Evolutionary conservation across 257 asterid genomes (phyloP), one percentile per base, ranked within the genome.

Genomic region (Buddleja alternifolia): DNA sequence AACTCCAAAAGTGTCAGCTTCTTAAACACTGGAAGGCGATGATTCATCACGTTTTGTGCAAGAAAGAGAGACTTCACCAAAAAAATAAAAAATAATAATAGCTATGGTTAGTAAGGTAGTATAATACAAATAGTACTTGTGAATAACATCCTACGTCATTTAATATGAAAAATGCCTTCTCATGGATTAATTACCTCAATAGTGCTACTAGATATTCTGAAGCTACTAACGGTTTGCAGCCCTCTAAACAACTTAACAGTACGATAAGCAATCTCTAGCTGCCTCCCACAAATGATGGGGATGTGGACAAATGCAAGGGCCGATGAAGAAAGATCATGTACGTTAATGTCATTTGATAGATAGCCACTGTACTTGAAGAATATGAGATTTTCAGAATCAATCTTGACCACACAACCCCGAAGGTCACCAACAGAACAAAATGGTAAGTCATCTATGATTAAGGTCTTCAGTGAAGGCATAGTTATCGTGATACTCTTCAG

Each of bases 371-470:
- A 85, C 66, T 77, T 70, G 3, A 82, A 72, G 36, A 53, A 71
- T 53, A 54, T 14, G 45, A 85, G 82, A 68, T 55, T 73, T 72
- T 66, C 59, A 24, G 88, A 82, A 60, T 67, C 81, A 73, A 85
- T 82, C 70, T 69, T 76, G 54, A 82, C 76, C 67, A 73, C 71
- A 59, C 90, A 85, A 47, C 84, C 90, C 29, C 37, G 70, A 46
- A 72, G 65, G 77, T 73, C 71, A 73, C 64, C 79, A 19, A 41
- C 55, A 29, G 79, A 73, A 73, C 80, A 73, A 61, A 60, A 63
- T 9, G 90, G 90, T 24, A 77, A 68, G 57, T 80, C 88, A 8
- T 82, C 90, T n/a, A 85, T 80, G 67, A 65, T 76, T 73, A 82
- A 76, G 24, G 72, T 78, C 80, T 73, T 82, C 45, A 85, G 73